A percentile compares a stretch with the other conserved stretches of the same genome.
Conservation (phyloP, 306 rosid genomes). For the Neltuma alba region DNA sequence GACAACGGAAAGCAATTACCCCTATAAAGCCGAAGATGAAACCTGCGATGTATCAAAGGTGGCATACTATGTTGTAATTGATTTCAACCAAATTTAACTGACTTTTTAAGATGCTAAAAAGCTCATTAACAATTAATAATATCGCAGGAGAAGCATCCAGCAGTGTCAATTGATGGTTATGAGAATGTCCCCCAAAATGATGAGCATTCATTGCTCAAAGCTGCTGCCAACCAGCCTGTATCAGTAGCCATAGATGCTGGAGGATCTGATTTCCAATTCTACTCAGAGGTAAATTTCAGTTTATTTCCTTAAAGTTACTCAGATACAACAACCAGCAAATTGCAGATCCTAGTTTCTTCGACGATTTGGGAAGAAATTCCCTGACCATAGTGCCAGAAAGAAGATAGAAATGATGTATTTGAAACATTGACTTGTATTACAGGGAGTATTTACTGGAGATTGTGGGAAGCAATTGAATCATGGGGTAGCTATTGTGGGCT, state of each 20-base stretch:
- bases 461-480: conserved; percentile 80
- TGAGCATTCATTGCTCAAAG: conserved; percentile 57
- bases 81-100: neutral
- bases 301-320: neutral
- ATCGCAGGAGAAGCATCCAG: conserved; percentile 42
- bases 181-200: conserved; percentile 52
- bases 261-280: conserved; percentile 61
- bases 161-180: conserved; percentile 62
- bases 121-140: neutral
- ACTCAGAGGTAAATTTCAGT: conserved; percentile 50
- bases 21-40: conserved; percentile 47
- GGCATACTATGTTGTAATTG: neutral
- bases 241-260: conserved; percentile 65
- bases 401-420: neutral
- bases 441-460: conserved; percentile 81
- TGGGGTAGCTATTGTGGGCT: conserved; percentile 85
- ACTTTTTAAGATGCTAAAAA: conserved; percentile 1
- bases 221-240: conserved; percentile 59
- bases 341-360: neutral
- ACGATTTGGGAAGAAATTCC: neutral
- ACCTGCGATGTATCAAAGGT: conserved; percentile 55
- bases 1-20: conserved; percentile 51
- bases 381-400: neutral
- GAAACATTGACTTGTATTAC: neutral
- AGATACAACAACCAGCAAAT: conserved; percentile 11